A percentile compares a stretch with the other conserved stretches of the same genome.
Evolutionary conservation across 768 basidiomycete species (phyloP).

Genomic region (Mycena galopus): DNA sequence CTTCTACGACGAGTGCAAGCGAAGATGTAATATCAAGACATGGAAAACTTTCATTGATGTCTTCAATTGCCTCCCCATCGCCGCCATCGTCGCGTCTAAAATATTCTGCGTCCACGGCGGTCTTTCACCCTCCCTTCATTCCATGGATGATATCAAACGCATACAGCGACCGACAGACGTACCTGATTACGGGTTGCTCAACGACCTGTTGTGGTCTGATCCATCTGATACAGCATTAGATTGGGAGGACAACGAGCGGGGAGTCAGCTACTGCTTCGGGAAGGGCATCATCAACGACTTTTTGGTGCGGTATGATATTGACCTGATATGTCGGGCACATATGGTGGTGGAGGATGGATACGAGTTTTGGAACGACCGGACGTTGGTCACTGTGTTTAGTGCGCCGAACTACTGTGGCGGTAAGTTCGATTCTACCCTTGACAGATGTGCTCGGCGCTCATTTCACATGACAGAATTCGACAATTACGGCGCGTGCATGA

Average conservation of each 20-base stretch:
- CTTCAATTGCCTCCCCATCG: slow-evolving; percentile 99
- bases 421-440: slow-evolving; percentile 56
- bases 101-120: slow-evolving; percentile 99
- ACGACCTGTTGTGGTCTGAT: slow-evolving; percentile 98
- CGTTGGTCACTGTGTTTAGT: slow-evolving; percentile 97
- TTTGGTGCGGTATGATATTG: slow-evolving; percentile 96
- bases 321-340: slow-evolving; percentile 98
- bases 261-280: slow-evolving; percentile 99
- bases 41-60: slow-evolving; percentile 99
- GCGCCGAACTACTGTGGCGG: slow-evolving; percentile 98
- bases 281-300: slow-evolving; percentile 98
- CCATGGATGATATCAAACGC: slow-evolving; percentile 99
- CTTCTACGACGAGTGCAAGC: slow-evolving; percentile 99
- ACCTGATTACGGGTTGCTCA: slow-evolving; percentile 96
- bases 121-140: slow-evolving; percentile 90
- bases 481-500: slow-evolving; percentile 96
- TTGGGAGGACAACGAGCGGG: slow-evolving; percentile 99
- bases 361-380: slow-evolving; percentile 99
- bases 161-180: slow-evolving; percentile 99
- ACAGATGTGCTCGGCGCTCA: slow-evolving; percentile 20
- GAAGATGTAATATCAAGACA: slow-evolving; percentile 98
- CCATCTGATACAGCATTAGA: slow-evolving; percentile 97
- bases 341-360: slow-evolving; percentile 99
- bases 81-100: slow-evolving; percentile 98
- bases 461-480: slow-evolving; percentile 77